These are phyloP conservation scores for Sporothrix brasiliensis DNA, from an alignment of 2,329 filamentous ascomycete species.

Conservation along the genomic window DNA sequence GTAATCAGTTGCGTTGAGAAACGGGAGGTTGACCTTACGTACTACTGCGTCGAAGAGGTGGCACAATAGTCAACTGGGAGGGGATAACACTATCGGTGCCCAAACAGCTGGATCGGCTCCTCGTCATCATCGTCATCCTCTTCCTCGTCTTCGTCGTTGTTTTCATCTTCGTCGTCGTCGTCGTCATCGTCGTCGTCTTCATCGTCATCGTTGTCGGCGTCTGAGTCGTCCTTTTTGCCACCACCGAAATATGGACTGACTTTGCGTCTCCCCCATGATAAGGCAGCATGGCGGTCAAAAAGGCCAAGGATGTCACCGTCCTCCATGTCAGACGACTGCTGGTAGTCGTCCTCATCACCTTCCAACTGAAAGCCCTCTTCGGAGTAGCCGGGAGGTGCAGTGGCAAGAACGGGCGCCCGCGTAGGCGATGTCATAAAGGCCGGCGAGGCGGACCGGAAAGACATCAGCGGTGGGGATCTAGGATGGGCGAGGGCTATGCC, in stretches of 20 bases:
- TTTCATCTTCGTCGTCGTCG: slow-evolving; percentile 50
- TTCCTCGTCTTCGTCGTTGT: slow-evolving; percentile 53
- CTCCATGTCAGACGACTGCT: slow-evolving; percentile 30
- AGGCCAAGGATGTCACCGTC: slow-evolving; percentile 62
- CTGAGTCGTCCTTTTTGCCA: slow-evolving; percentile 47
- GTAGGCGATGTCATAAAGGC: slow-evolving; percentile 32
- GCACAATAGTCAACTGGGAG: slow-evolving; percentile 3
- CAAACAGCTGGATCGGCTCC: slow-evolving; percentile 53
- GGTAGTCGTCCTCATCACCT: slow-evolving; percentile 48
- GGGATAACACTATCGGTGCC: slow-evolving; percentile 48
- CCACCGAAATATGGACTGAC: slow-evolving; percentile 50
- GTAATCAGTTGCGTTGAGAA: slow-evolving; percentile 9
- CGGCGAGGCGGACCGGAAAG: slow-evolving; percentile 51
- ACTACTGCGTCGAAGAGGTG: not conserved
- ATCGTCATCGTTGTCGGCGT: slow-evolving; percentile 53
- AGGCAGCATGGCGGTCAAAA: slow-evolving; percentile 47
- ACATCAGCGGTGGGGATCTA: slow-evolving; percentile 33
- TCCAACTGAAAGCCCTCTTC: slow-evolving; percentile 38
- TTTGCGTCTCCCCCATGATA: slow-evolving; percentile 45
- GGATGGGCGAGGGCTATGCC: slow-evolving; percentile 4
- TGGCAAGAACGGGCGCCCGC: slow-evolving; percentile 27
- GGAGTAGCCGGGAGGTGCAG: slow-evolving; percentile 34
- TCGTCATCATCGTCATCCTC: slow-evolving; percentile 46
- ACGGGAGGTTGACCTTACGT: too few relatives aligned
- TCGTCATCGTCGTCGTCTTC: slow-evolving; percentile 51